Conservation (phyloP, 176 grass and related monocot species). For the Eleusine indica region DNA sequence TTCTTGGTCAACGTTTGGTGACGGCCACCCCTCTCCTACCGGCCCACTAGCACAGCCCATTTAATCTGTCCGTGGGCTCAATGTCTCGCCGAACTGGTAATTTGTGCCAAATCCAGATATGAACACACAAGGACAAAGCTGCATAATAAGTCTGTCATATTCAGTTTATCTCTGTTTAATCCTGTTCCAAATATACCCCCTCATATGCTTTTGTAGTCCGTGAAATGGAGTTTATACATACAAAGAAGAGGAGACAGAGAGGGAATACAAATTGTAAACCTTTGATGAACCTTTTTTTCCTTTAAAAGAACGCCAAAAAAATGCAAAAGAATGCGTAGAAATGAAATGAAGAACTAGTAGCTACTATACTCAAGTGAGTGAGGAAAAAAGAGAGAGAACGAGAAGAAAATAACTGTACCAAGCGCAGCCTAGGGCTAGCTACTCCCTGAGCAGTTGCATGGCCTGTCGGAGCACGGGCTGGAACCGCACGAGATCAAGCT, state of each 20-base stretch:
- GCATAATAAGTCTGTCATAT: too few species aligned
- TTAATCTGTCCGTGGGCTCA: background rate
- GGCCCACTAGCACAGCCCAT: background rate
- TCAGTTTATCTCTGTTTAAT: too few species aligned
- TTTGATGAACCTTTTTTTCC: background rate
- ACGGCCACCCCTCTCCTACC: conserved; percentile 23
- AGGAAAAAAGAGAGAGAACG: background rate
- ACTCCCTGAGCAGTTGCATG: conserved; percentile 55
- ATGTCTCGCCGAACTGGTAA: background rate
- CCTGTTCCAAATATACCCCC: too few species aligned
- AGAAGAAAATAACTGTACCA: background rate
- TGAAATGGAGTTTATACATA: background rate
- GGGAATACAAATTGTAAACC: background rate
- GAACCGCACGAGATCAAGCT: conserved; percentile 63
- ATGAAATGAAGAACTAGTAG: background rate
- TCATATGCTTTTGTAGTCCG: background rate
- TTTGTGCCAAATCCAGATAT: too few species aligned
- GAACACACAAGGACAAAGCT: too few species aligned
- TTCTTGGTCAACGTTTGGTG: background rate
- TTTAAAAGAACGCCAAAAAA: background rate
- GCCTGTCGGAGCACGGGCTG: conserved; percentile 67
- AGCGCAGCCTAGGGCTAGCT: too few species aligned
- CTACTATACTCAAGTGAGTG: background rate
- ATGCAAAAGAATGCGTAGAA: conserved; percentile 1
- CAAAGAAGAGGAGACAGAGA: background rate